A percentile compares a stretch with the other conserved stretches of the same genome.
Evolutionary conservation across 2,329 filamentous ascomycete genomes (phyloP).

Genomic region (Exophiala viscosa): DNA sequence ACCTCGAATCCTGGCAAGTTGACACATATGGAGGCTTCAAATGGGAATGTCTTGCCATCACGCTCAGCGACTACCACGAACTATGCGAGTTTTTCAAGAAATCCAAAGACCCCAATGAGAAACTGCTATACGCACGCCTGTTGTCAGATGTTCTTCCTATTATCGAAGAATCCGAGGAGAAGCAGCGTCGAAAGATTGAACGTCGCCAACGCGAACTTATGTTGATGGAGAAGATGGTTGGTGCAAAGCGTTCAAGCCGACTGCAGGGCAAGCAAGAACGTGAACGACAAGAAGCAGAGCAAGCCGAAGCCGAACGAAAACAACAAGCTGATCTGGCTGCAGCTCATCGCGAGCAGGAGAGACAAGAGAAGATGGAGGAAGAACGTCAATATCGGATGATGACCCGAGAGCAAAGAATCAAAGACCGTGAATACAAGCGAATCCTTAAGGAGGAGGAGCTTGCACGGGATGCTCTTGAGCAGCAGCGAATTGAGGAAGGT

Average conservation of each 20-base stretch:
- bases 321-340: conserved; percentile 61
- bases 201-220: conserved; percentile 77
- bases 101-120: conserved; percentile 80
- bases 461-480: conserved; percentile 71
- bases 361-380: conserved; percentile 62
- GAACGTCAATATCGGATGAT: conserved; percentile 76
- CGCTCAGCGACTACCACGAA: conserved; percentile 68
- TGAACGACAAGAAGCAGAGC: conserved; percentile 69
- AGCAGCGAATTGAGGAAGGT: conserved; percentile 56
- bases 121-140: conserved; percentile 67
- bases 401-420: conserved; percentile 79
- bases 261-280: conserved; percentile 78
- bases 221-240: conserved; percentile 81
- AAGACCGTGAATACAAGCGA: conserved; percentile 79
- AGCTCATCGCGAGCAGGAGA: conserved; percentile 57
- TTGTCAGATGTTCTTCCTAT: conserved; percentile 77
- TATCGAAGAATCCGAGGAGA: conserved; percentile 70
- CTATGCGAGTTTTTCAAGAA: conserved; percentile 70
- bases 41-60: conserved; percentile 90
- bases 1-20: conserved; percentile 42
- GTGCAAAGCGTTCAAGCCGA: conserved; percentile 87
- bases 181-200: conserved; percentile 66
- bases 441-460: conserved; percentile 81
- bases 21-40: conserved; percentile 70
- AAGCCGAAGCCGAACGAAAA: conserved; percentile 66